Conservation (phyloP, 2,329 filamentous ascomycete genomes). For the Aureobasidium subglaciale region DNA sequence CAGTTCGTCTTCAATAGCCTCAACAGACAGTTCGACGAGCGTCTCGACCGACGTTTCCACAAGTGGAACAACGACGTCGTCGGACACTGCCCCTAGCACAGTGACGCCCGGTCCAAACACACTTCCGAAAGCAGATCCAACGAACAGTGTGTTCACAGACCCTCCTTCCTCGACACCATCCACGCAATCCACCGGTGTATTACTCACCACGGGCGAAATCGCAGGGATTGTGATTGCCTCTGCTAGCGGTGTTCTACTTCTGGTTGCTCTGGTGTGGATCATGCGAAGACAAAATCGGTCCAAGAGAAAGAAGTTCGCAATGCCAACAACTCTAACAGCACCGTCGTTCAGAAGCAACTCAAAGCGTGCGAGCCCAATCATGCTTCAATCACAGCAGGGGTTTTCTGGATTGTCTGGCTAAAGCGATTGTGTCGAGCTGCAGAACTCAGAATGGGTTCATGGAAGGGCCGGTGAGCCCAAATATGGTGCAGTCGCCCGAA, state of each 20-base stretch:
- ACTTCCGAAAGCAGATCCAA: background rate
- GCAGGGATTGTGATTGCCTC: background rate
- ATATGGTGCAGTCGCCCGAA: background rate
- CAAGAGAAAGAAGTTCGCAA: background rate
- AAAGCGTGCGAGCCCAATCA: background rate
- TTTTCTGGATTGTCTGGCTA: background rate
- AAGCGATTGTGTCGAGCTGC: background rate
- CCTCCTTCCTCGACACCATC: background rate
- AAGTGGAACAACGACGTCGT: background rate
- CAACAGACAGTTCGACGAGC: background rate
- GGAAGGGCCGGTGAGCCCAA: background rate
- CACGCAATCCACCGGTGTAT: background rate
- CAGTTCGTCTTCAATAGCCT: background rate
- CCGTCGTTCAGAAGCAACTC: background rate
- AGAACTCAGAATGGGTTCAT: background rate
- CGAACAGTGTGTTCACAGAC: background rate
- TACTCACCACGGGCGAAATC: background rate
- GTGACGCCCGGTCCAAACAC: background rate
- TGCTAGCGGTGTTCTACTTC: background rate
- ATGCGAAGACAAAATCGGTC: background rate
- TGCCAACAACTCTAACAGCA: background rate
- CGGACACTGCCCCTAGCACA: background rate
- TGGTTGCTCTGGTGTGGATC: background rate
- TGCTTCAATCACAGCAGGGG: background rate
- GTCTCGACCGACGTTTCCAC: background rate